Evolutionary conservation across 805 yeast genomes (phyloP), one percentile per base, ranked within the genome.

Genomic region (Schwanniomyces polymorphus): DNA sequence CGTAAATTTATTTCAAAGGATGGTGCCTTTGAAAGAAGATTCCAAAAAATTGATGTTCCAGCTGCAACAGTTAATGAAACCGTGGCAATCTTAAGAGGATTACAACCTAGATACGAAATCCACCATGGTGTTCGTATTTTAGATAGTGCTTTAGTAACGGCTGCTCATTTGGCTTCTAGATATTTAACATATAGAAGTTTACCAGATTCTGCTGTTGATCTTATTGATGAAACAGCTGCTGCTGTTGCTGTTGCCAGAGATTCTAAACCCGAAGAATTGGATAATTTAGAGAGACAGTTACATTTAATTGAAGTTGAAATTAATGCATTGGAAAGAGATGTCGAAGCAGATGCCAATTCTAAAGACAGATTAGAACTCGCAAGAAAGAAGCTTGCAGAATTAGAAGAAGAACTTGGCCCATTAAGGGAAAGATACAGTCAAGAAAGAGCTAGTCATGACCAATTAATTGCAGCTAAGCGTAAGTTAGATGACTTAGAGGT

Each of bases 1-100:
- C 82, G 98, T 63, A 85, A 91, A 62, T 84, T 86, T 63, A 85
- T 94, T 50, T 91, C 94, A 64, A 92, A 92, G 68, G 99, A 94
- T 69, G 99, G 97, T 67, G 99, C 99, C 1, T 92, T 94, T 66
- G 99, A 92, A 70, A 88, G 99, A 79, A 84, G 99, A 67, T 94
- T 94, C 81, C 99, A 94, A 72, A 90, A 91, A 66, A 89, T 94
- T 59, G 97, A 92, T 63, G 98, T 94, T 28, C 88, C 87, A 42
- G 99, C 95, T 61, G 94, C 98, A 48, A 86, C 96, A 0, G 80
- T 89, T 28, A 82, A 87, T 57, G 97, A 94, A 70, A 91, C 99
- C 0, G 88, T 92, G 42, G 98, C 98, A 7, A 92, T 94, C 49
- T 80, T 94, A 57, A 87, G 99, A 79, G 99, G 99, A 51, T 77